Conservation (phyloP, 106 monocot species). For the Dendrobium huoshanense region DNA sequence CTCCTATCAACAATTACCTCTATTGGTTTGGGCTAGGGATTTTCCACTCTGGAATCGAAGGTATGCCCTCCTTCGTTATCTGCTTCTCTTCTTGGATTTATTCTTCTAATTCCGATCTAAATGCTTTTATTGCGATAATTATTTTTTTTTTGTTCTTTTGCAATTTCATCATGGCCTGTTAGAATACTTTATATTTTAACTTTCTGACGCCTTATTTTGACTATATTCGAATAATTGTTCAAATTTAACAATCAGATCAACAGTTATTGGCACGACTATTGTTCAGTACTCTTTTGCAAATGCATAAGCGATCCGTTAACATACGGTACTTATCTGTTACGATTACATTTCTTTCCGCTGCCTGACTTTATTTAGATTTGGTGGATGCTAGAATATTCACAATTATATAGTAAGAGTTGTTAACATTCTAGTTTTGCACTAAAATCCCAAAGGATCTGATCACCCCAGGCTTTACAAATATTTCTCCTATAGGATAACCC, state of each 20-base stretch:
- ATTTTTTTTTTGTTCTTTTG: background rate
- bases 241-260: background rate
- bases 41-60: conserved; percentile 84
- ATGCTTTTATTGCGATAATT: background rate
- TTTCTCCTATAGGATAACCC: too few relatives aligned
- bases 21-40: conserved; percentile 67
- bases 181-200: background rate
- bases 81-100: background rate
- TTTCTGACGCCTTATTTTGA: conserved; percentile 3
- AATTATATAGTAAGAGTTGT: too few relatives aligned
- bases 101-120: background rate
- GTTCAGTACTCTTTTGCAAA: background rate
- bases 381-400: background rate
- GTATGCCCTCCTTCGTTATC: conserved; percentile 11
- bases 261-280: background rate
- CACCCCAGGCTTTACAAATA: too few relatives aligned
- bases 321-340: background rate
- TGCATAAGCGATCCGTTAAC: background rate
- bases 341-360: background rate
- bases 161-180: background rate
- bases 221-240: background rate
- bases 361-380: background rate
- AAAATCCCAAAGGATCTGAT: too few relatives aligned
- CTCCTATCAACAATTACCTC: conserved; percentile 61
- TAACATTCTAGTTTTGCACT: too few relatives aligned